Evolutionary conservation across 805 yeast genomes (phyloP), one percentile per base, ranked within the genome.

Genomic region (Saturnispora gosingensis): DNA sequence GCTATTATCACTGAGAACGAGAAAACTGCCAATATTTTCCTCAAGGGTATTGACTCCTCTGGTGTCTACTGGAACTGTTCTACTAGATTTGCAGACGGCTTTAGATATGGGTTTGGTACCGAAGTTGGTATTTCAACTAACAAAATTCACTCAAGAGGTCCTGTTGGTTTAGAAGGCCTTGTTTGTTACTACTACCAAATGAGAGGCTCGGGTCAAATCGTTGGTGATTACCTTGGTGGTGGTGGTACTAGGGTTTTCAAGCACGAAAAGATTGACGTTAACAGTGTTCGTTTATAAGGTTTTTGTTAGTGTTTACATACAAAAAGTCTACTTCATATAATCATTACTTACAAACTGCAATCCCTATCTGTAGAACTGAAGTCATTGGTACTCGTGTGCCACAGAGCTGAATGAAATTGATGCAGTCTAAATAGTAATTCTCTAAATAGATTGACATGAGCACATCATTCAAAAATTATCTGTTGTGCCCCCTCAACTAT

Each of bases 11-110:
- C 99, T 2, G 86, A 83, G 58, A 72, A 81, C 60, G 79, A 85
- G 62, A 73, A 62, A 5, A 72, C 72, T 15, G 98, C 99, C 0
- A 85, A 88, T 30, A 68, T 67, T 52, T 93, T 93, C 70, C 67
- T 91, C 63, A 81, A 81, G 63, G 93, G 90, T 22, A 78, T 93
- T 45, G 99, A 93, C 67, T 87, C 97, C 2, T 85, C 98, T 1
- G 97, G 97, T 52, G 96, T 93, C 11, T 93, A 88, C 72, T 91
- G 98, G 98, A 93, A 93, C 65, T 91, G 95, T 47, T 86, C 96
- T 20, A 88, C 98, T 8, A 76, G 99, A 64, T 93, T 93, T 71
- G 98, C 99, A 6, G 99, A 93, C 68, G 99, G 99, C 3, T 93
- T 88, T 76, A 79, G 99, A 66, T 93, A 91, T 64, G 99, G 99